These are phyloP conservation scores for Diaporthe vexans DNA, from an alignment of 2,329 filamentous ascomycete genomes.

Conservation along the genomic window DNA sequence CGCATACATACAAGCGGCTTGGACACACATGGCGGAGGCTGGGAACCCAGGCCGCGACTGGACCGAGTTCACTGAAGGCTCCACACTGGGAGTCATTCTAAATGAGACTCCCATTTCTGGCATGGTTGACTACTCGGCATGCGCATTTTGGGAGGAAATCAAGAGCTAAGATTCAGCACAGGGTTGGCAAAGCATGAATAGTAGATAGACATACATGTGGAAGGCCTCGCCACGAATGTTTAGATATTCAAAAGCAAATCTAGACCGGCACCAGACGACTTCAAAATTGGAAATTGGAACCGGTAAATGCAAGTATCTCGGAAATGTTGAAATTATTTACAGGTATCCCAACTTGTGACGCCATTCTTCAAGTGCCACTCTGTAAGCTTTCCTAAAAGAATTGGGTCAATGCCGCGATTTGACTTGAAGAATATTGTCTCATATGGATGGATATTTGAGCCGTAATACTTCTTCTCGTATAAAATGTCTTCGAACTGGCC, in stretches of 20 bases:
- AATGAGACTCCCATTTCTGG: not conserved
- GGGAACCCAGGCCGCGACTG: not conserved
- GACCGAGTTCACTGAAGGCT: not conserved
- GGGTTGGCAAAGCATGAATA: not conserved
- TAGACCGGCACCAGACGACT: too few species aligned
- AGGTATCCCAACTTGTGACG: conserved; percentile 24
- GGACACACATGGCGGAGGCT: conserved; percentile 13
- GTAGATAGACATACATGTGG: not conserved
- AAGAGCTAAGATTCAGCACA: not conserved
- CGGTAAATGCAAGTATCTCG: too few species aligned
- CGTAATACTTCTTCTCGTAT: conserved; percentile 27
- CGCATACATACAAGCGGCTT: conserved; percentile 12
- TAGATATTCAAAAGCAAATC: too few species aligned
- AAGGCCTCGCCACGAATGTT: too few species aligned
- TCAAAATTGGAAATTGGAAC: too few species aligned
- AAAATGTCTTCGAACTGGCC: conserved; percentile 28
- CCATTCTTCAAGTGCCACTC: conserved; percentile 22
- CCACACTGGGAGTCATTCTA: not conserved
- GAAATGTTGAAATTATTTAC: conserved; percentile 3
- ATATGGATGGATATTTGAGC: conserved; percentile 29
- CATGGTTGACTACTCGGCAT: not conserved
- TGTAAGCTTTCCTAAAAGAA: not conserved
- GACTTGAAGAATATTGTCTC: conserved; percentile 32
- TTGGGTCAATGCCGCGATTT: conserved; percentile 24
- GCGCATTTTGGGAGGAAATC: not conserved